A percentile compares a stretch with the other conserved stretches of the same genome.
Conservation (phyloP, 768 basidiomycete genomes). For the Lyophyllum semitale region DNA sequence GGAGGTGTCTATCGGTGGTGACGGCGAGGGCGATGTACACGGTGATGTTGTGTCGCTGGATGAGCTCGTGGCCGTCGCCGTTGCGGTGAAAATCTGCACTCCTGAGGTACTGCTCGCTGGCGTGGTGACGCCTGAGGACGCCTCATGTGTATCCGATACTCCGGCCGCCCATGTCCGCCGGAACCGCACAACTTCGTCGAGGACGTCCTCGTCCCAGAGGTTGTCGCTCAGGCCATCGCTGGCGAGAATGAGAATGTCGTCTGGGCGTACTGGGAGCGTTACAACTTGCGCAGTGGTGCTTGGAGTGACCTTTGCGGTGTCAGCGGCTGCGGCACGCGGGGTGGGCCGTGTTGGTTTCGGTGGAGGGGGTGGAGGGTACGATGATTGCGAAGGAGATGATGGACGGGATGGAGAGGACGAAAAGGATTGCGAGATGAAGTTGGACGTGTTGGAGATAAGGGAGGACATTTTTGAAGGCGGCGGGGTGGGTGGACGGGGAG, state of each 20-base stretch:
- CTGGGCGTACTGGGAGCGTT: slow-evolving; percentile 65
- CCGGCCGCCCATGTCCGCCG: slow-evolving; percentile 9
- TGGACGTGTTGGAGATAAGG: background rate
- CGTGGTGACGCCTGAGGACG: background rate
- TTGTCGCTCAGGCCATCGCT: slow-evolving; percentile 86
- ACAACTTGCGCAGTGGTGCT: slow-evolving; percentile 66
- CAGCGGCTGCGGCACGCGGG: background rate
- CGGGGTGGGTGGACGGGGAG: slow-evolving; percentile 6
- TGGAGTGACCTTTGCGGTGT: slow-evolving; percentile 14
- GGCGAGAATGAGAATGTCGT: slow-evolving; percentile 81
- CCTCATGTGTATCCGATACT: background rate
- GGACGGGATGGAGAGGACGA: background rate
- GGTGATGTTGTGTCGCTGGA: background rate
- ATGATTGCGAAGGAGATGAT: background rate
- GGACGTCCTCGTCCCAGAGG: slow-evolving; percentile 84
- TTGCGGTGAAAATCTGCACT: background rate
- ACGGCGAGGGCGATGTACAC: background rate
- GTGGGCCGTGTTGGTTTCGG: background rate
- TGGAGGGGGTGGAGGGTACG: slow-evolving; percentile 15
- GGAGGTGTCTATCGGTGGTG: slow-evolving; percentile 3
- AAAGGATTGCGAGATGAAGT: background rate
- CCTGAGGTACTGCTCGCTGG: background rate
- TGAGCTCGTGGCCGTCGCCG: background rate
- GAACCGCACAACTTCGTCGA: slow-evolving; percentile 77
- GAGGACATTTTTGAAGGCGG: slow-evolving; percentile 8